Conservation (phyloP, 306 rosid genomes). For the Aeschynomene evenia region DNA sequence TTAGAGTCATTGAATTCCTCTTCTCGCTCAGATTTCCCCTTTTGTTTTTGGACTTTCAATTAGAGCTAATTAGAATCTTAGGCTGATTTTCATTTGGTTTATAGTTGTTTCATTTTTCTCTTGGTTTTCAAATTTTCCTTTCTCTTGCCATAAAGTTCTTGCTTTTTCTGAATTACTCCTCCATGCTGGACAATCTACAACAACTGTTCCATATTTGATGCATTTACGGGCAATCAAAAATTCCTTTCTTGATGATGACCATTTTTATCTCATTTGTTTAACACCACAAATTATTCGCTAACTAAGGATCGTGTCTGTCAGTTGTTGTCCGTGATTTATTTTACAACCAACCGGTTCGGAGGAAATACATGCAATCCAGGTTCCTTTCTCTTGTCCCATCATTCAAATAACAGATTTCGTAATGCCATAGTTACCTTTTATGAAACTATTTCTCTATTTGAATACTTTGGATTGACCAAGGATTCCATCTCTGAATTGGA, state of each 20-base stretch:
- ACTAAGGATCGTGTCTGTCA: conserved; percentile 33
- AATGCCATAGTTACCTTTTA: conserved; percentile 32
- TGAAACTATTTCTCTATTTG: conserved; percentile 29
- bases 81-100: not conserved
- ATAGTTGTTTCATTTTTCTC: not conserved
- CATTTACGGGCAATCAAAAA: conserved; percentile 21
- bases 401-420: conserved; percentile 22
- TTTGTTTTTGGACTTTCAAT: conserved; percentile 5
- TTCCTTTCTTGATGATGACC: conserved; percentile 7
- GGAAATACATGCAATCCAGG: conserved; percentile 85
- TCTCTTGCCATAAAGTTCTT: conserved; percentile 24
- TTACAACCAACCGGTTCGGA: conserved; percentile 97
- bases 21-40: not conserved
- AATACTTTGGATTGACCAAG: conserved; percentile 43
- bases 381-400: conserved; percentile 31
- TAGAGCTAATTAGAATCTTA: conserved; percentile 22
- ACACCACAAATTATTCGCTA: conserved; percentile 24
- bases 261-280: not conserved
- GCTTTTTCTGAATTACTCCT: conserved; percentile 20
- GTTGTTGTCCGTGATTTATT: conserved; percentile 86
- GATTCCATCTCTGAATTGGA: conserved; percentile 37
- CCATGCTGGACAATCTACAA: not conserved
- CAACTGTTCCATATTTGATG: conserved; percentile 12
- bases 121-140: not conserved
- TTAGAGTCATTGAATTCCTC: not conserved